Conservation (phyloP, 2,329 filamentous ascomycete species). For the Penicillium decumbens region DNA sequence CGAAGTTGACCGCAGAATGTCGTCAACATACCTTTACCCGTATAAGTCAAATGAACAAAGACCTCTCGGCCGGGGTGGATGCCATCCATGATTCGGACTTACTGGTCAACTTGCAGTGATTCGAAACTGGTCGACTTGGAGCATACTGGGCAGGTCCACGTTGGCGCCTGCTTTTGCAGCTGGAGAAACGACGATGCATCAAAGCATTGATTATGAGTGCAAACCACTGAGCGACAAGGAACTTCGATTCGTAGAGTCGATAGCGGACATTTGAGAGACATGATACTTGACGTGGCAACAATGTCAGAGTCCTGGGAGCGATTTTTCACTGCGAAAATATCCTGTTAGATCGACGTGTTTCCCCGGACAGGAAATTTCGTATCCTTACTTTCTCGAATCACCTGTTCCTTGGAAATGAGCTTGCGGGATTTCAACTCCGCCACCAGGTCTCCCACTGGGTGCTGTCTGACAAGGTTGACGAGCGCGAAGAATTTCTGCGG, state of each 20-base stretch:
- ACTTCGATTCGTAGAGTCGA: constrained; percentile 76
- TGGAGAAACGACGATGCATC: constrained; percentile 89
- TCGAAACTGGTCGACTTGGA: constrained; percentile 78
- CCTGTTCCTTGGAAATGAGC: constrained; percentile 73
- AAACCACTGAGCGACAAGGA: constrained; percentile 73
- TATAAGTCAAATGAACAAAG: neutral
- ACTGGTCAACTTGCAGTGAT: constrained; percentile 81
- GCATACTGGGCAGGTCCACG: constrained; percentile 95
- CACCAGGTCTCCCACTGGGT: constrained; percentile 68
- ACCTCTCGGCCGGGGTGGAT: neutral
- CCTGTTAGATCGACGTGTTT: neutral
- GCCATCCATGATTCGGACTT: constrained; percentile 33
- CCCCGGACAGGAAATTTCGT: too few relatives aligned
- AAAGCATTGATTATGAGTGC: constrained; percentile 90
- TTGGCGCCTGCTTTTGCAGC: constrained; percentile 90
- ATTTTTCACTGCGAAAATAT: constrained; percentile 59
- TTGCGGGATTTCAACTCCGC: constrained; percentile 60
- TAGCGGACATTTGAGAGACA: constrained; percentile 89
- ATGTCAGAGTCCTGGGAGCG: constrained; percentile 85
- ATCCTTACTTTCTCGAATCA: constrained; percentile 71
- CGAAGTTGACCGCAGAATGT: constrained; percentile 73
- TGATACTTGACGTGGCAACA: constrained; percentile 76
- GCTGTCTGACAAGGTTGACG: constrained; percentile 69
- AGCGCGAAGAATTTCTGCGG: constrained; percentile 66
- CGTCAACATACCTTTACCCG: constrained; percentile 67